These are phyloP conservation scores for Fusarium sp. DNA, from an alignment of 2,329 filamentous ascomycete genomes.

Conservation along the genomic window DNA sequence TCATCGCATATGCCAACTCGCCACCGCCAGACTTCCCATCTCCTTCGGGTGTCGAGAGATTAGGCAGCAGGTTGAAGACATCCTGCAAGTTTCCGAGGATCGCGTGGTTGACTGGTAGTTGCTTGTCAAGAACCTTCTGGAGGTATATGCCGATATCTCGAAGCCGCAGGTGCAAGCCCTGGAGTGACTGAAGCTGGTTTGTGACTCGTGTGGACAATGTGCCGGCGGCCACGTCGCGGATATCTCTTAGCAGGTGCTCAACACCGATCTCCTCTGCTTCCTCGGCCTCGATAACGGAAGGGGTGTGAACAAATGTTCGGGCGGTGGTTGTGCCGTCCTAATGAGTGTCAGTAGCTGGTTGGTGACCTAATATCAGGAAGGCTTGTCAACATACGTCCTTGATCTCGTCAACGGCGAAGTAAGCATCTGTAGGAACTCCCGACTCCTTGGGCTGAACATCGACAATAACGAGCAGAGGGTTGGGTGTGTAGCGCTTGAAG, in stretches of 20 bases:
- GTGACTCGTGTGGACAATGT: constrained; percentile 97
- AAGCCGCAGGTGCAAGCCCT: constrained; percentile 92
- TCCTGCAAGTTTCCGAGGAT: constrained; percentile 99
- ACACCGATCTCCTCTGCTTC: constrained; percentile 99
- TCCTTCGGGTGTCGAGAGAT: constrained; percentile 84
- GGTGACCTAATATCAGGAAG: background rate
- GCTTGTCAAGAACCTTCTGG: constrained; percentile 92
- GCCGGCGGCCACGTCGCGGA: constrained; percentile 96
- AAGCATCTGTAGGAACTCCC: constrained; percentile 96
- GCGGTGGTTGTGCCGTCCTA: constrained; percentile 97
- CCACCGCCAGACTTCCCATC: constrained; percentile 74
- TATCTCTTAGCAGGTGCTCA: constrained; percentile 96
- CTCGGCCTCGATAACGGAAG: constrained; percentile 97
- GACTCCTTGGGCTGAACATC: constrained; percentile 98
- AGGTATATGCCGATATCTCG: constrained; percentile 96
- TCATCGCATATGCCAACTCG: constrained; percentile 95
- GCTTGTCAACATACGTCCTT: constrained; percentile 79
- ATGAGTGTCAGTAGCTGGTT: constrained; percentile 4
- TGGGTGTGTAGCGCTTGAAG: constrained; percentile 98
- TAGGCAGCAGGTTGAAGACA: constrained; percentile 97
- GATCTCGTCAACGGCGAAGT: constrained; percentile 99
- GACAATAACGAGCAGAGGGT: constrained; percentile 95
- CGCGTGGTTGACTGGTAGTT: constrained; percentile 94
- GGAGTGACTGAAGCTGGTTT: constrained; percentile 95
- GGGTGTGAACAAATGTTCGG: constrained; percentile 98